These are phyloP conservation scores for Vitis hybrid DNA, from an alignment of 177 flowering plant genomes.

Conservation along the genomic window DNA sequence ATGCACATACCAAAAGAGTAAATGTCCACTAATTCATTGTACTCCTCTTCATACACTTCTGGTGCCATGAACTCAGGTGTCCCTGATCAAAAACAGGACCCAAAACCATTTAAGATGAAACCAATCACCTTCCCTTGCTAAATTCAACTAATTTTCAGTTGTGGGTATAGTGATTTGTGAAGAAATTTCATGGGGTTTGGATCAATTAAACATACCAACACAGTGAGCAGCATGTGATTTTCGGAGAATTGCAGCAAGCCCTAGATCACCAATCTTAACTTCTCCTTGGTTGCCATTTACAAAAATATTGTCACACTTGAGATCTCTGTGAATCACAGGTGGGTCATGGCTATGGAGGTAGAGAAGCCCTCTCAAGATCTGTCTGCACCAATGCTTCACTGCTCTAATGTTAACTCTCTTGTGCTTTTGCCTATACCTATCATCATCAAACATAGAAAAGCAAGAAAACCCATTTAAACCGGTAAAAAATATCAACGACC, in stretches of 20 bases:
- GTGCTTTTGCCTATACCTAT: slow-evolving; percentile 52
- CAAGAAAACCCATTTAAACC: slow-evolving; percentile 6
- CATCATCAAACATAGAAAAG: background rate
- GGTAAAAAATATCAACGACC: background rate
- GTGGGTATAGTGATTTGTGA: background rate
- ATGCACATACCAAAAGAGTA: slow-evolving; percentile 66
- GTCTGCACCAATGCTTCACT: slow-evolving; percentile 62
- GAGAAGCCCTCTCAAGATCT: slow-evolving; percentile 54
- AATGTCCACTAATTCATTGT: slow-evolving; percentile 55
- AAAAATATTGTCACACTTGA: slow-evolving; percentile 60
- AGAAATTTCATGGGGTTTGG: background rate
- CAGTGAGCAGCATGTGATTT: slow-evolving; percentile 56
- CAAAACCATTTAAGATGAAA: background rate
- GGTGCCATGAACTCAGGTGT: slow-evolving; percentile 70
- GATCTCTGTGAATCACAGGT: slow-evolving; percentile 61
- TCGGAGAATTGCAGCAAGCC: slow-evolving; percentile 51
- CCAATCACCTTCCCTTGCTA: no score
- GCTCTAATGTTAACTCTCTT: slow-evolving; percentile 54
- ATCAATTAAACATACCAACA: slow-evolving; percentile 40
- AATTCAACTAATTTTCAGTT: background rate
- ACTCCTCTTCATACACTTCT: slow-evolving; percentile 54
- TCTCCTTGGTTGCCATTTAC: slow-evolving; percentile 60
- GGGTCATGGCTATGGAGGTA: slow-evolving; percentile 58
- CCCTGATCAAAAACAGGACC: slow-evolving; percentile 22
- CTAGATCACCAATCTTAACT: slow-evolving; percentile 62